Percentiles rank a stretch among this genome's conserved stretches.
phyloP scores from a whole-genome alignment of 2,329 filamentous ascomycete species.

The Colletotrichum filicis region DNA sequence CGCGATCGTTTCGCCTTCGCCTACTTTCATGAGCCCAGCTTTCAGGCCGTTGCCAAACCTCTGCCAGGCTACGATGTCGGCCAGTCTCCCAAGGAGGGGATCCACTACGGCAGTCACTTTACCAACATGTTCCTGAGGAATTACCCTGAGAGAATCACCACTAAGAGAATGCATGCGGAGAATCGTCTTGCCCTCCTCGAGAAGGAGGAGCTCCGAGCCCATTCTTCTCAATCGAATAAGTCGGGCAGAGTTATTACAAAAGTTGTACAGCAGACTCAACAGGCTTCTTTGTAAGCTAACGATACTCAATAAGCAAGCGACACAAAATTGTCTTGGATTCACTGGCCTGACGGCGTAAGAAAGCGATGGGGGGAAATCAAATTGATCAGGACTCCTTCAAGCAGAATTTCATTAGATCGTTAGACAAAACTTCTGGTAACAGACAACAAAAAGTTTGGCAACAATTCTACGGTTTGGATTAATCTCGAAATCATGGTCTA shows the following conservation, averaged over 20 bases:
- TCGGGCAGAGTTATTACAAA: not conserved
- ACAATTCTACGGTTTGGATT: no score
- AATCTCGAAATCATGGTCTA: no score
- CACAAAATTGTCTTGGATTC: not conserved
- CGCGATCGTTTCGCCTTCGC: constrained; percentile 59
- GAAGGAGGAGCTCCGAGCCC: constrained; percentile 41
- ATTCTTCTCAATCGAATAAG: constrained; percentile 1
- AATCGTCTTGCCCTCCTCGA: constrained; percentile 42
- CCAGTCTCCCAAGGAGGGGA: constrained; percentile 47
- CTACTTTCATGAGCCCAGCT: constrained; percentile 64
- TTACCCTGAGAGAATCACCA: constrained; percentile 59
- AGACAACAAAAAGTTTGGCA: no score
- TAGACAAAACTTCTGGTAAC: no score
- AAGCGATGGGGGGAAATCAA: not conserved
- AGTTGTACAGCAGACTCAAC: not conserved
- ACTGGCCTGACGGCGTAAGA: not conserved
- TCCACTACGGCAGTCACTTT: constrained; percentile 64
- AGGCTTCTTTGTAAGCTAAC: not conserved
- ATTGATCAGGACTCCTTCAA: not conserved
- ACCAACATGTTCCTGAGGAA: constrained; percentile 63
- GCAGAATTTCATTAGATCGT: no score
- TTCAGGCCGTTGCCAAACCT: constrained; percentile 55
- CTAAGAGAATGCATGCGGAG: constrained; percentile 48
- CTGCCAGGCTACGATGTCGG: constrained; percentile 50
- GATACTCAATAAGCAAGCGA: not conserved